Base-by-base conservation (phyloP, 2,329 filamentous ascomycete genomes). In the Lecanosticta acicola region DNA sequence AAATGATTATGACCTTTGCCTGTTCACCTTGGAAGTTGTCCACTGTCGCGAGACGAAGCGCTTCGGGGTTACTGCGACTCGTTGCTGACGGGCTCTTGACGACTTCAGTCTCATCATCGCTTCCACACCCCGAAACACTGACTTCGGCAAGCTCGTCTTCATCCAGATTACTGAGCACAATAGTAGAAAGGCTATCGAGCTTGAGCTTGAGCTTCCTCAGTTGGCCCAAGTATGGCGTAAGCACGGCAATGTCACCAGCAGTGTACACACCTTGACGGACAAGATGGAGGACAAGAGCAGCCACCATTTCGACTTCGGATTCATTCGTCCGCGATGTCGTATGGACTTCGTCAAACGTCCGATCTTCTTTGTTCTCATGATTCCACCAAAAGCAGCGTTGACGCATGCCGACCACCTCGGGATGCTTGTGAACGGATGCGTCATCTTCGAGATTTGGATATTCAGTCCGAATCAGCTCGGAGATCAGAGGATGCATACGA, bases 11-110 rank as follows among this genome's bases (percentile, higher is more conserved):
- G 4, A 90, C 69, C 41, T 85, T 83, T 1, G 81, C 82, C 56
- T 90, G 84, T 59, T 90, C 84, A 0, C 85, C 85, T 54, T 90
- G 84, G 45, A 87, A 89, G 52, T 88, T 89, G 54, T 65, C 61
- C 20, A 41, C 39, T 11, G 26, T 41, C 14, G 44, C 38, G 3
- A 46, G 38, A 9, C 48, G 45, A 14, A 55, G 13, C 7, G 46
- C 45, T 18, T 55, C 20, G 3, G 35, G 21, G 14, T 53, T 43
- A 7, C 13, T 51, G 17, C 41, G 41, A 18, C 48, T 49, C 1
- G 38, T 39, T 8, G 47, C 35, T 24, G 42, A 18, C 10, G 37
- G 43, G 3, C 18, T 18, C 33, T 14, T 18, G 8, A 43, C 39
- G 11, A 14, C 49, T 20, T 50, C 49, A 10, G 20, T n/a, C 10